phyloP scores from a whole-genome alignment of 176 grass and related monocot species.

The Typha latifolia region DNA sequence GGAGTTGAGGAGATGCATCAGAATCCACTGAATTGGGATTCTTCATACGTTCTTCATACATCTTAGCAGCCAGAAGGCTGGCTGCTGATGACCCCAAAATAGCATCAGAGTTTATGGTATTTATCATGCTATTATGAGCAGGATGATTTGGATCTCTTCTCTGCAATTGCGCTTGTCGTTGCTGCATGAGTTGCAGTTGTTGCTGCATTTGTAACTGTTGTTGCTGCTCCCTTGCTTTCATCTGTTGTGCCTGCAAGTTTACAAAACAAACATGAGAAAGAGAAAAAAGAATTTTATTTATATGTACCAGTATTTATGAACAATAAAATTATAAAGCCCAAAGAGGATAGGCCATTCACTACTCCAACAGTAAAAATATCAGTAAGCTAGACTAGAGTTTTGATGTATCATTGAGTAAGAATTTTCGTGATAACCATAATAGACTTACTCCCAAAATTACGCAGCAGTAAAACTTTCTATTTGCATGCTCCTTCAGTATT shows the following conservation, averaged over 20 bases:
- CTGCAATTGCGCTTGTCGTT: slow-evolving; percentile 43
- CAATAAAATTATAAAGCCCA: background rate
- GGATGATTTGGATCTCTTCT: slow-evolving; percentile 23
- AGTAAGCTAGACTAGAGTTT: no score
- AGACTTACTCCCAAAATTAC: no score
- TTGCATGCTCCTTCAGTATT: no score
- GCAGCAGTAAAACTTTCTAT: no score
- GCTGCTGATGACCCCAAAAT: slow-evolving; percentile 39
- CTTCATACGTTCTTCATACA: slow-evolving; percentile 68
- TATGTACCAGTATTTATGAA: background rate
- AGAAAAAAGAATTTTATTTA: background rate
- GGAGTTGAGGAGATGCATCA: slow-evolving; percentile 55
- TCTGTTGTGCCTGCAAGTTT: slow-evolving; percentile 26
- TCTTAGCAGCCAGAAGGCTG: slow-evolving; percentile 57
- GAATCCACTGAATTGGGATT: slow-evolving; percentile 50
- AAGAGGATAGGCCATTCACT: no score
- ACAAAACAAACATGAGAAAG: slow-evolving; percentile 8
- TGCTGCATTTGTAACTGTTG: slow-evolving; percentile 34
- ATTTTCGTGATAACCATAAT: no score
- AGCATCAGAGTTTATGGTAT: slow-evolving; percentile 43
- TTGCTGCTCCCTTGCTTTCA: slow-evolving; percentile 75
- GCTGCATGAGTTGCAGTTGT: slow-evolving; percentile 53
- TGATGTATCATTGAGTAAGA: no score
- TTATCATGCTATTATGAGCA: slow-evolving; percentile 26
- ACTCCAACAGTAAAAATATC: no score